Percentiles rank a stretch among this genome's conserved stretches.
Conservation (phyloP, 2,329 filamentous ascomycete genomes). For the Phaeosphaeriaceae sp. region DNA sequence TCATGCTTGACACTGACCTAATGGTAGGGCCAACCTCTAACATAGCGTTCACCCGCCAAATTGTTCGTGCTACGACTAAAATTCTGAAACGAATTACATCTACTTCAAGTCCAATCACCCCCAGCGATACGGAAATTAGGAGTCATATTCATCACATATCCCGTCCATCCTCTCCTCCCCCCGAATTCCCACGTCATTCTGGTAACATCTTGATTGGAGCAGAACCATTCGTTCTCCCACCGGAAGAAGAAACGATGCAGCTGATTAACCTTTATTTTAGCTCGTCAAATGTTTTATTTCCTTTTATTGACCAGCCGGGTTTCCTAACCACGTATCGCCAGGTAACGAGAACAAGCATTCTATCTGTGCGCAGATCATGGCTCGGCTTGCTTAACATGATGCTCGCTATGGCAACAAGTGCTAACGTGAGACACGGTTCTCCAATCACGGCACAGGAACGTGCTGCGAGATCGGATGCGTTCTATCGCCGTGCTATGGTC, state of each 20-base stretch:
- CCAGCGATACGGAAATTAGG: conserved; percentile 15
- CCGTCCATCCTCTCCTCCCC: conserved; percentile 22
- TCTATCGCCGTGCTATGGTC: conserved; percentile 53
- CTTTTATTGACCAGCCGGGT: conserved; percentile 48
- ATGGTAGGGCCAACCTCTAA: conserved; percentile 50
- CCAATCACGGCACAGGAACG: conserved; percentile 45
- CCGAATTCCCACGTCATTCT: conserved; percentile 1
- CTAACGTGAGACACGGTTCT: conserved; percentile 27
- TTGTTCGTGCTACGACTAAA: conserved; percentile 39
- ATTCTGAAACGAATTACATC: conserved; percentile 5
- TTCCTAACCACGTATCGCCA: conserved; percentile 47
- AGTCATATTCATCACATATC: conserved; percentile 25
- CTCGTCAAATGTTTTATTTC: conserved; percentile 48
- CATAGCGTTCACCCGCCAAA: conserved; percentile 50
- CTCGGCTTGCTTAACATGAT: conserved; percentile 59
- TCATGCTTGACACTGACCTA: not conserved
- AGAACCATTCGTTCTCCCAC: conserved; percentile 42
- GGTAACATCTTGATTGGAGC: conserved; percentile 14
- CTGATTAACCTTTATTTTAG: conserved; percentile 48
- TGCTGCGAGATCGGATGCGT: conserved; percentile 52
- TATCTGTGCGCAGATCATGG: conserved; percentile 56
- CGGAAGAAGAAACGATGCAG: conserved; percentile 33
- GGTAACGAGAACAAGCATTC: conserved; percentile 39
- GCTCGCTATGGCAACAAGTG: conserved; percentile 55
- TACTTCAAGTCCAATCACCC: conserved; percentile 4